These are phyloP conservation scores for Papiliotrema nemorosa DNA, from an alignment of 1,284 basidiomycete species.

Conservation along the genomic window DNA sequence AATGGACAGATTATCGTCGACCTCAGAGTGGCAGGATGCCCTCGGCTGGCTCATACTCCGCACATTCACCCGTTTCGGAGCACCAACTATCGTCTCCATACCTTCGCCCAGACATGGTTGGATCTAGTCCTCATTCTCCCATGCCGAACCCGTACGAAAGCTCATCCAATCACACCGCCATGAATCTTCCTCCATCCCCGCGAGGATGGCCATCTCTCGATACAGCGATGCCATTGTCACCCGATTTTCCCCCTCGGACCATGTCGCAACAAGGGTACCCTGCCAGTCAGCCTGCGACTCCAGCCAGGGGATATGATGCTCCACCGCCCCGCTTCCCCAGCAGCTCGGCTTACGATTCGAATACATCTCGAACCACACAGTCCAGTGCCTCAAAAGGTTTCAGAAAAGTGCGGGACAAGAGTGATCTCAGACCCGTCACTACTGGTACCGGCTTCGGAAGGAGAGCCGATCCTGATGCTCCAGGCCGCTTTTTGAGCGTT, in stretches of 20 bases:
- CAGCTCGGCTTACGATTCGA: constrained; percentile 5
- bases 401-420: constrained; percentile 32
- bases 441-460: constrained; percentile 34
- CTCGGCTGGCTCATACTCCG: constrained; percentile 17
- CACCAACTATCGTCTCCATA: constrained; percentile 31
- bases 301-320: constrained; percentile 25
- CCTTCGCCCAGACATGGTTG: constrained; percentile 10
- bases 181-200: constrained; percentile 9
- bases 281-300: constrained; percentile 36
- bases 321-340: constrained; percentile 13
- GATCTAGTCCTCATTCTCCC: constrained; percentile 31
- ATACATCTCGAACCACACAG: constrained; percentile 4
- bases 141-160: constrained; percentile 28
- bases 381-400: constrained; percentile 31
- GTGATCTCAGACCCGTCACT: constrained; percentile 38
- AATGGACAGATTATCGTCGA: constrained; percentile 31
- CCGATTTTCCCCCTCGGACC: constrained; percentile 12
- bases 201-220: constrained; percentile 2
- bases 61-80: constrained; percentile 30
- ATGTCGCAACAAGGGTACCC: constrained; percentile 22
- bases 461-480: constrained; percentile 42
- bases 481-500: constrained; percentile 46
- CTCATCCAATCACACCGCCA: constrained; percentile 9
- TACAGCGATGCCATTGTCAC: constrained; percentile 7
- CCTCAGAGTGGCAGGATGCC: constrained; percentile 22